Evolutionary conservation across 2,329 filamentous ascomycete genomes (phyloP).

Genomic region (Juglanconis oblonga): DNA sequence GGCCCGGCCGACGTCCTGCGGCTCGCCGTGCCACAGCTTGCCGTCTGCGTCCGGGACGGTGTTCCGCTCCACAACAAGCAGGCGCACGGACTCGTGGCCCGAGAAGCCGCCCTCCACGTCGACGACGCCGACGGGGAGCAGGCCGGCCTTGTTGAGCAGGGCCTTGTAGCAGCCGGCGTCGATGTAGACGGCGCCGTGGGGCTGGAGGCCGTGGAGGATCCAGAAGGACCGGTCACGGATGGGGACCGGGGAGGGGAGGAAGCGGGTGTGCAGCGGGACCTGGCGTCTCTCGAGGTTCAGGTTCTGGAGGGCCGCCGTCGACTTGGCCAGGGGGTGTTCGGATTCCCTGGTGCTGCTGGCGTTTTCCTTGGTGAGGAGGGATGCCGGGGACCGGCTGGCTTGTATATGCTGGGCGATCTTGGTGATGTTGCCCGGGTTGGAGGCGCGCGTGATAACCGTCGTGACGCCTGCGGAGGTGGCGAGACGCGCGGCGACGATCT

Average conservation of each 20-base stretch:
- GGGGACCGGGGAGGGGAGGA: conserved; percentile 78
- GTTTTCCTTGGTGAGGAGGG: conserved; percentile 25
- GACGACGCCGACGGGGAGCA: conserved; percentile 87
- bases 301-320: conserved; percentile 38
- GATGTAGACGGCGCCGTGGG: conserved; percentile 89
- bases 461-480: conserved; percentile 94
- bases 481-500: conserved; percentile 88
- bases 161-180: conserved; percentile 85
- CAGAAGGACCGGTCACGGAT: conserved; percentile 96
- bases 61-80: conserved; percentile 72
- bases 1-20: conserved; percentile 78
- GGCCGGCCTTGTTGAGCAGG: conserved; percentile 76
- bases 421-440: conserved; percentile 87
- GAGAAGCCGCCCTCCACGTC: conserved; percentile 86
- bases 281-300: conserved; percentile 31
- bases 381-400: conserved; percentile 45
- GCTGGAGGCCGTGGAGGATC: conserved; percentile 87
- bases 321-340: conserved; percentile 35
- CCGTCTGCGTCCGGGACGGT: conserved; percentile 32
- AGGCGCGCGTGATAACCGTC: conserved; percentile 90
- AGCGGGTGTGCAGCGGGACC: conserved; percentile 83
- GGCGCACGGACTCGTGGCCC: conserved; percentile 86
- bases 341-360: conserved; percentile 21
- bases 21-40: conserved; percentile 48
- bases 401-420: conserved; percentile 83